Evolutionary conservation across 2,329 filamentous ascomycete genomes (phyloP).

Genomic region (Monilinia vaccinii-corymbosi): DNA sequence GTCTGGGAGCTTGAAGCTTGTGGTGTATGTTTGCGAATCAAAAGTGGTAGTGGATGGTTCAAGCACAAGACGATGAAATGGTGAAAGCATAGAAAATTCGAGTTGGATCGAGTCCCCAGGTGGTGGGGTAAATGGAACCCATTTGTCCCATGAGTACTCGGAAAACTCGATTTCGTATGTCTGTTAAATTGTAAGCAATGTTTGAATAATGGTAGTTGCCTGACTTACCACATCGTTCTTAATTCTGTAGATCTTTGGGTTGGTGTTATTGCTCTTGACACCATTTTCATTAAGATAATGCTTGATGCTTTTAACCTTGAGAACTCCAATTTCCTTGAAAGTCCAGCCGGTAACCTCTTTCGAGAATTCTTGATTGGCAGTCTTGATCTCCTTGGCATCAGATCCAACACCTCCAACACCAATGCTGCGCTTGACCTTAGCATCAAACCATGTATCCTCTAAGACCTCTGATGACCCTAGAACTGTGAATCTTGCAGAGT

Average conservation of each 20-base stretch:
- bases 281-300: conserved; percentile 58
- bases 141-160: conserved; percentile 69
- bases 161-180: conserved; percentile 62
- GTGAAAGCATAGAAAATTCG: conserved; percentile 97
- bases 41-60: conserved; percentile 45
- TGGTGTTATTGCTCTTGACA: conserved; percentile 46
- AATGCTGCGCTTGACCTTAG: conserved; percentile 50
- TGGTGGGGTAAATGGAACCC: conserved; percentile 63
- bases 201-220: background rate
- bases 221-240: conserved; percentile 89
- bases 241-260: conserved; percentile 85
- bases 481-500: conserved; percentile 82
- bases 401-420: conserved; percentile 39
- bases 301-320: conserved; percentile 74
- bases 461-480: conserved; percentile 81
- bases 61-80: conserved; percentile 84
- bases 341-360: conserved; percentile 86
- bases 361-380: conserved; percentile 77
- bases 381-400: conserved; percentile 42
- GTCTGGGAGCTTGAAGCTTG: conserved; percentile 76
- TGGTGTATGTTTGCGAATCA: conserved; percentile 64
- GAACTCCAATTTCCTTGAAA: conserved; percentile 86
- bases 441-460: conserved; percentile 81
- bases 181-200: conserved; percentile 14
- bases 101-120: conserved; percentile 72